Conservation (phyloP, 148 eudicot species). For the Chenopodium album region DNA sequence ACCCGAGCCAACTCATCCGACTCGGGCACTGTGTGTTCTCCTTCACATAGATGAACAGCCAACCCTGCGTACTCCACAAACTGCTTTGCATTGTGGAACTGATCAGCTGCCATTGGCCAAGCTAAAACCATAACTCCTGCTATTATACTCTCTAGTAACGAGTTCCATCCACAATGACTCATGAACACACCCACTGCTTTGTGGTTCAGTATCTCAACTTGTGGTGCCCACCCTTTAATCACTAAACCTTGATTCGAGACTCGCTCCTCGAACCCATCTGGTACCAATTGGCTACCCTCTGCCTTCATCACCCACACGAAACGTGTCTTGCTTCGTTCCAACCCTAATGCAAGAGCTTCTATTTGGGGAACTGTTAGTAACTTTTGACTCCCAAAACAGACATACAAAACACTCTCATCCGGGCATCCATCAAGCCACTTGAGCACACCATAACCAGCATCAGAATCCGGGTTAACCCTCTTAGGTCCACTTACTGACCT, state of each 20-base stretch:
- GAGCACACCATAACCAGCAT: slow-evolving; percentile 16
- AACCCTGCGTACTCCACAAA: slow-evolving; percentile 48
- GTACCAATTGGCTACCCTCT: slow-evolving; percentile 26
- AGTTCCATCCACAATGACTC: slow-evolving; percentile 36
- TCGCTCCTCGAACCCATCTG: slow-evolving; percentile 34
- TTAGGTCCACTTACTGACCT: slow-evolving; percentile 15
- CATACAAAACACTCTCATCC: slow-evolving; percentile 49
- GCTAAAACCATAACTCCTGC: slow-evolving; percentile 56
- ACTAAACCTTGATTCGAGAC: slow-evolving; percentile 40
- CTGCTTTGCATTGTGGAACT: slow-evolving; percentile 44
- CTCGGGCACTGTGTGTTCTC: slow-evolving; percentile 44
- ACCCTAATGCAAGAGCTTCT: slow-evolving; percentile 45
- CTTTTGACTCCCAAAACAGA: slow-evolving; percentile 68
- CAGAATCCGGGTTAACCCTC: slow-evolving; percentile 19
- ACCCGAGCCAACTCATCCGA: slow-evolving; percentile 38
- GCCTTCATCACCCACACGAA: slow-evolving; percentile 54
- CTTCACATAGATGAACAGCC: slow-evolving; percentile 43
- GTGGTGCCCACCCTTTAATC: slow-evolving; percentile 65
- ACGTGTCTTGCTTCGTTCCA: slow-evolving; percentile 42
- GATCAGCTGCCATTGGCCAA: slow-evolving; percentile 72
- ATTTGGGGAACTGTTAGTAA: slow-evolving; percentile 35
- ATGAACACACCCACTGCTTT: slow-evolving; percentile 55
- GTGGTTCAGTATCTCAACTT: slow-evolving; percentile 52
- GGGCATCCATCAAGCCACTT: slow-evolving; percentile 54
- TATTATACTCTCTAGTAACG: slow-evolving; percentile 50